phyloP scores from a whole-genome alignment of 148 eudicot species.

The Tetragonia tetragonoides region DNA sequence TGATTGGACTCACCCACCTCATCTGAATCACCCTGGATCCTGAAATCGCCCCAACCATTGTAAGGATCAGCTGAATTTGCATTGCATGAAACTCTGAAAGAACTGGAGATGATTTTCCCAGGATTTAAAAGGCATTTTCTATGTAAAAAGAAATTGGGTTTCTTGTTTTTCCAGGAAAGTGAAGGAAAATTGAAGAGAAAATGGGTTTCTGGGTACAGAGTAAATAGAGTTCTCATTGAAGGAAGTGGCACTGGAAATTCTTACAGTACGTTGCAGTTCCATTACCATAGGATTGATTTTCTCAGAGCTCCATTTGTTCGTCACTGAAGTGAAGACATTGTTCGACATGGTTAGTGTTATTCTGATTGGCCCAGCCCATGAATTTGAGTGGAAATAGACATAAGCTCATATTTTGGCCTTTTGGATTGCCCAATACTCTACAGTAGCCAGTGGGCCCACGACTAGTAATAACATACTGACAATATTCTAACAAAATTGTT shows the following conservation, averaged over 20 bases:
- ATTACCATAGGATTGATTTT: slow-evolving; percentile 12
- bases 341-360: neutral
- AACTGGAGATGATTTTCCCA: slow-evolving; percentile 24
- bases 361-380: neutral
- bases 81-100: slow-evolving; percentile 34
- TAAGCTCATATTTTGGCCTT: neutral
- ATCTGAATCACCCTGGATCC: slow-evolving; percentile 33
- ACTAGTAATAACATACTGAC: no score
- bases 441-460: neutral
- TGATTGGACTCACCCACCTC: slow-evolving; percentile 60
- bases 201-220: slow-evolving; percentile 26
- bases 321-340: neutral
- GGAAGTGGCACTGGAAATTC: slow-evolving; percentile 12
- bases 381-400: neutral
- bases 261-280: neutral
- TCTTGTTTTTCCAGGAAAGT: neutral
- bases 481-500: no score
- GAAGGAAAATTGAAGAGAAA: slow-evolving; percentile 21
- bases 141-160: slow-evolving; percentile 20
- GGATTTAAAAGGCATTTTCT: slow-evolving; percentile 22
- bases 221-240: slow-evolving; percentile 54
- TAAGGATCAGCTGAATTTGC: slow-evolving; percentile 27
- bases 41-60: slow-evolving; percentile 77
- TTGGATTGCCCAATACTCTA: neutral
- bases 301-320: neutral